Base-by-base conservation (phyloP, 2,329 filamentous ascomycete species). In the Colletotrichum ledebouriae region DNA sequence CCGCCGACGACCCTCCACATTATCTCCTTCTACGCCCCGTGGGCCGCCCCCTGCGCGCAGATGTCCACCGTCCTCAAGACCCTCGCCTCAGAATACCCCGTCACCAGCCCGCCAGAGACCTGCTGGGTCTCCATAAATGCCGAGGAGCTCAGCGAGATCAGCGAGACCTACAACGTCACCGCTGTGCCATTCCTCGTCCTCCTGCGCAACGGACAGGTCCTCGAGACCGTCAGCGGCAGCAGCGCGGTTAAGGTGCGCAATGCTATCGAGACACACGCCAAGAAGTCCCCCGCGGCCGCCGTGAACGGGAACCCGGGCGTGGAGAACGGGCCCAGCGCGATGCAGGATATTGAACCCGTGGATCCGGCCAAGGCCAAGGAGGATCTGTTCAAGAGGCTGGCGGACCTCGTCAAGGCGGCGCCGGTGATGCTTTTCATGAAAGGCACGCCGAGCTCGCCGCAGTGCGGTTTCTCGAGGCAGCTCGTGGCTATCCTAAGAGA, bases 381-480 rank as follows among this genome's bases (percentile, higher is more conserved):
- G 78, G 94, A 97, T 72, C 83, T 99, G 61, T 90, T 94, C 79
- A 90, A 92, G 78, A 87, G 95, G 37, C 84, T 99, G 42, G 87
- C 82, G 20, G 92, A 97, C 73, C 86, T 99, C 41, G 95, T 98
- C 73, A 97, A 95, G 83, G 96, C 96, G 5, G 95, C 96, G 37
- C 94, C 94, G 0, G 94, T 99, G 37, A 99, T 99, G 96, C 85
- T 99, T 33, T 99, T 99, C 81, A 97, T 97, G 94, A 97, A 97
- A 83, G 94, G 94, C n/a, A 97, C 93, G 3, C 94, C 94, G 0
- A 93, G 90, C 72, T 87, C 89, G 37, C 94, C 94, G 1, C 92
- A 97, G 80, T 97, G 94, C 76, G 94, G 96, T 2, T 99, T 99
- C 82, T 97, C 93, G 73, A 86, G 95, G 73, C 94, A 98, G 82